phyloP scores from a whole-genome alignment of 176 grass and related monocot species.

The Musa troglodytarum region DNA sequence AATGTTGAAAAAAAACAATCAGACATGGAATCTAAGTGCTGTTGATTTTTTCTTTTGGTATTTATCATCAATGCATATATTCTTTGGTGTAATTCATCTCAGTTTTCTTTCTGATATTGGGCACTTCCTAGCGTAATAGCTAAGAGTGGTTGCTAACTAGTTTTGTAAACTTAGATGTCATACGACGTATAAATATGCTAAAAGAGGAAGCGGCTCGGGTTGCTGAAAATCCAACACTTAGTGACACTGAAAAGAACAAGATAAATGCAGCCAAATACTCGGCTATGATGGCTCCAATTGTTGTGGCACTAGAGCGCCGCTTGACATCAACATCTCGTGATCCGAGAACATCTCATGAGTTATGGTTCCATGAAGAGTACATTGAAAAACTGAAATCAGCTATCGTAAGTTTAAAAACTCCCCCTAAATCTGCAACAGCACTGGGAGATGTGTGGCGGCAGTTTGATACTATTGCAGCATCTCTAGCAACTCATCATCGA shows the following conservation, averaged over 20 bases:
- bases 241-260: constrained; percentile 76
- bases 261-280: constrained; percentile 95
- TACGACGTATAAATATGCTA: constrained; percentile 82
- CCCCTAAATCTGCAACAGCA: constrained; percentile 56
- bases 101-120: background rate
- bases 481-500: constrained; percentile 71
- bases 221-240: constrained; percentile 84
- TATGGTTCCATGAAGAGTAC: constrained; percentile 91
- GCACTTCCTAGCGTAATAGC: background rate
- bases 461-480: constrained; percentile 76
- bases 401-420: constrained; percentile 59
- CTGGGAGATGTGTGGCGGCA: constrained; percentile 79
- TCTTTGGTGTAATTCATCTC: background rate
- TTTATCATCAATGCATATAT: background rate
- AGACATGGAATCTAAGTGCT: background rate
- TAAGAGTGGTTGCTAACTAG: constrained; percentile 15
- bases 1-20: background rate
- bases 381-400: constrained; percentile 60
- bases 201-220: constrained; percentile 93
- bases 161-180: constrained; percentile 59
- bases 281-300: constrained; percentile 89
- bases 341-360: constrained; percentile 75
- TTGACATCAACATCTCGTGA: constrained; percentile 80
- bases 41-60: background rate
- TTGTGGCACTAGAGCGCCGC: constrained; percentile 92